Evolutionary conservation across 208 protist genomes (phyloP).

Genomic region (Leishmania tarentolae): DNA sequence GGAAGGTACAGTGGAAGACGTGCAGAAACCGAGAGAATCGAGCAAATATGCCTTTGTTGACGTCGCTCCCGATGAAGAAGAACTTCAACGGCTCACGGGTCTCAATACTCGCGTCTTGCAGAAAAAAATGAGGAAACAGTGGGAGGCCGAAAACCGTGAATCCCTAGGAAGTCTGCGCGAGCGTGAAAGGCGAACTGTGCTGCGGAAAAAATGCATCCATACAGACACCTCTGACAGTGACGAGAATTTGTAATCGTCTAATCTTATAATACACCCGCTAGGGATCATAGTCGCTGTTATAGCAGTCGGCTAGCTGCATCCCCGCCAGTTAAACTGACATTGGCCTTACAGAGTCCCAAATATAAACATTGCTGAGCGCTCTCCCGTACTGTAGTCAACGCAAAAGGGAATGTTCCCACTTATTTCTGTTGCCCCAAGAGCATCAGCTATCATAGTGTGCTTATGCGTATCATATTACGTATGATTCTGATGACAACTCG

Average conservation of each 20-base stretch:
- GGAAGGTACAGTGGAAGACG: not conserved
- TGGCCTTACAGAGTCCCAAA: not conserved
- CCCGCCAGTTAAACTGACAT: not conserved
- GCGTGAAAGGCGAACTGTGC: constrained; percentile 55
- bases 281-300: not conserved
- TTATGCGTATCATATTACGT: not conserved
- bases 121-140: constrained; percentile 18
- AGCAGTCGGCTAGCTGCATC: not conserved
- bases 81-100: constrained; percentile 50
- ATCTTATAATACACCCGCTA: not conserved
- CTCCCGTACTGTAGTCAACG: not conserved
- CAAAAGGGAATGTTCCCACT: not conserved
- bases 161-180: constrained; percentile 48
- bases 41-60: constrained; percentile 73
- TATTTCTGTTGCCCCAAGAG: not conserved
- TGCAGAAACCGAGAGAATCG: constrained; percentile 9
- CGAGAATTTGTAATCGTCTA: constrained; percentile 21
- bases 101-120: constrained; percentile 64
- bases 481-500: not conserved
- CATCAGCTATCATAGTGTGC: not conserved
- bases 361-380: not conserved
- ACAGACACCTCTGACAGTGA: constrained; percentile 21
- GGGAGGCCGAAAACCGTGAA: constrained; percentile 38
- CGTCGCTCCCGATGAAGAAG: constrained; percentile 36
- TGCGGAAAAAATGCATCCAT: constrained; percentile 31